Conservation (phyloP, 1,284 basidiomycete genomes). For the Anthracocystis walkeri region DNA sequence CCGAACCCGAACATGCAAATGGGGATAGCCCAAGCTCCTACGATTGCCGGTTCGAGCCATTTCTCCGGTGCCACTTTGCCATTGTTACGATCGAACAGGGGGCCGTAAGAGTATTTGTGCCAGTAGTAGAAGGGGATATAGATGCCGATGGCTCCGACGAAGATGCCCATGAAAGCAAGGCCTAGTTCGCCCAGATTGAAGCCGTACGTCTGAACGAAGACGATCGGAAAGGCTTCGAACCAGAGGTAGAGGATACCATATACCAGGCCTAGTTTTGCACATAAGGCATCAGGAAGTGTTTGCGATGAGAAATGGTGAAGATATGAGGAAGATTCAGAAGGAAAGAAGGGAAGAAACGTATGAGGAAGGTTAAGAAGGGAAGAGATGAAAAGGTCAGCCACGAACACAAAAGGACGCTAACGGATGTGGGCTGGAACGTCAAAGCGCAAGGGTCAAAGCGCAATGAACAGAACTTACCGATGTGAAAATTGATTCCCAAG, state of each 20-base stretch:
- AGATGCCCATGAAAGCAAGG: slow-evolving; percentile 55
- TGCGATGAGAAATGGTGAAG: neutral
- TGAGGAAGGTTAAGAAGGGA: neutral
- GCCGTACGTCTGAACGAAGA: slow-evolving; percentile 56
- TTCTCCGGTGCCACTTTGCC: slow-evolving; percentile 55
- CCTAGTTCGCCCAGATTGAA: slow-evolving; percentile 59
- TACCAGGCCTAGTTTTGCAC: slow-evolving; percentile 8
- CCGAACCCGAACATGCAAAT: slow-evolving; percentile 61
- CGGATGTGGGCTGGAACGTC: neutral
- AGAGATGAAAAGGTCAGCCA: neutral
- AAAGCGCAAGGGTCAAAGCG: neutral
- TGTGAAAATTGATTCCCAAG: slow-evolving; percentile 52
- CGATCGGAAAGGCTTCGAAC: slow-evolving; percentile 58
- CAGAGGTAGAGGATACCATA: slow-evolving; percentile 52
- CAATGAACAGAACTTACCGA: slow-evolving; percentile 36
- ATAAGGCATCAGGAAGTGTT: neutral
- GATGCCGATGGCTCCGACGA: slow-evolving; percentile 48
- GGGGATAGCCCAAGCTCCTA: slow-evolving; percentile 71
- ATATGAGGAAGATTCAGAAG: neutral
- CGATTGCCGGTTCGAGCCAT: slow-evolving; percentile 51
- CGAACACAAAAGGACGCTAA: no score
- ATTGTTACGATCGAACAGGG: slow-evolving; percentile 30
- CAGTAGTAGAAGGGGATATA: slow-evolving; percentile 37
- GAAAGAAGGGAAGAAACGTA: neutral
- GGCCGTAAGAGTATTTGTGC: slow-evolving; percentile 39